Conservation (phyloP, 177 flowering plant genomes). For the Vitis hybrid region DNA sequence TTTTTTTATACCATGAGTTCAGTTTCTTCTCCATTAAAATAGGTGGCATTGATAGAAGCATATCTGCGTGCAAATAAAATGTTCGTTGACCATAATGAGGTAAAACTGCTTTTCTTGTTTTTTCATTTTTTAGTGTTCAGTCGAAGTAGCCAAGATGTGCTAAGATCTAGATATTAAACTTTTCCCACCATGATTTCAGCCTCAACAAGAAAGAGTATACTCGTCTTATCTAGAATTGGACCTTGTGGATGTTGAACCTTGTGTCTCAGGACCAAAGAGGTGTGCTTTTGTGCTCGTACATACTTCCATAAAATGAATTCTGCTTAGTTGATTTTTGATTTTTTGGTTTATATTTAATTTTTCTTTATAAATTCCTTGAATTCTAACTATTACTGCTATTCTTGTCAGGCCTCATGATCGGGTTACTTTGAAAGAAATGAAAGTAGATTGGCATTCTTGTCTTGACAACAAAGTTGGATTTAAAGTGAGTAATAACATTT, state of each 20-base stretch:
- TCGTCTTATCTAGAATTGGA: constrained; percentile 75
- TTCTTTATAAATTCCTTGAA: not conserved
- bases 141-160: not conserved
- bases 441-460: constrained; percentile 92
- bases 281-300: constrained; percentile 16
- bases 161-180: not conserved
- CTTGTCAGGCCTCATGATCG: constrained; percentile 87
- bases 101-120: constrained; percentile 12
- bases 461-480: constrained; percentile 89
- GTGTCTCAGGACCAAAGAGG: constrained; percentile 97
- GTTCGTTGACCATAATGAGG: constrained; percentile 95
- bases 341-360: not conserved
- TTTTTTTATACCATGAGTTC: not conserved
- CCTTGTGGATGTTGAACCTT: constrained; percentile 82
- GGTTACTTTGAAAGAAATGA: constrained; percentile 87
- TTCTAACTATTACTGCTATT: constrained; percentile 1
- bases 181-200: constrained; percentile 41
- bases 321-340: not conserved
- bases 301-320: not conserved
- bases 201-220: constrained; percentile 75
- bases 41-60: constrained; percentile 86
- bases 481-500: constrained; percentile 50
- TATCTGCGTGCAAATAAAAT: constrained; percentile 84
- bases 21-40: constrained; percentile 1
- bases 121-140: not conserved